phyloP scores from a whole-genome alignment of 176 grass and related monocot genomes.

The Dendrocalamus sinicus region DNA sequence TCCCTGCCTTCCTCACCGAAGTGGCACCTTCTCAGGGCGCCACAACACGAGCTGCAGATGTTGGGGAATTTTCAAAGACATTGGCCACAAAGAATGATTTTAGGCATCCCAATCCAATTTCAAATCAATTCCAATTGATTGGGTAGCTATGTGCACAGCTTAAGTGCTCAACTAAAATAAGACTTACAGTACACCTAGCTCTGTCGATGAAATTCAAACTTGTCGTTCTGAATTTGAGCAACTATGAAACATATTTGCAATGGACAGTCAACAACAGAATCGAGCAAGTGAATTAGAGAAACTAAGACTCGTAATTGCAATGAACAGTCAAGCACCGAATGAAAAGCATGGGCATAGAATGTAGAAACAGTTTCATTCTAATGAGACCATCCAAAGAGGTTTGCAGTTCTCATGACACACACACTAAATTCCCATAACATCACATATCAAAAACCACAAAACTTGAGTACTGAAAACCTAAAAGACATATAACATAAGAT shows the following conservation, averaged over 20 bases:
- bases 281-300: not conserved
- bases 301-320: not conserved
- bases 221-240: not conserved
- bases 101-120: not conserved
- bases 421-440: not conserved
- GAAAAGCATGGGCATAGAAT: not conserved
- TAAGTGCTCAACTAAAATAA: not conserved
- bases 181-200: not conserved
- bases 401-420: conserved; percentile 27
- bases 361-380: conserved; percentile 36
- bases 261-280: not conserved
- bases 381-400: not conserved
- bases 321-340: not conserved
- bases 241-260: not conserved
- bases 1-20: too few relatives aligned
- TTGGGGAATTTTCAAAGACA: too few relatives aligned
- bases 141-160: not conserved
- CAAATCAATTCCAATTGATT: not conserved
- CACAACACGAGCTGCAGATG: too few relatives aligned
- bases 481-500: conserved; percentile 16
- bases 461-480: conserved; percentile 40
- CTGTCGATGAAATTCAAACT: not conserved
- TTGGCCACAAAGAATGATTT: not conserved
- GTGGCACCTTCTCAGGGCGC: too few relatives aligned
- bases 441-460: conserved; percentile 47